A percentile compares a stretch with the other conserved stretches of the same genome.
Evolutionary conservation across 169 alveolate genomes (phyloP).

Genomic region (Cryptosporidium sp.): DNA sequence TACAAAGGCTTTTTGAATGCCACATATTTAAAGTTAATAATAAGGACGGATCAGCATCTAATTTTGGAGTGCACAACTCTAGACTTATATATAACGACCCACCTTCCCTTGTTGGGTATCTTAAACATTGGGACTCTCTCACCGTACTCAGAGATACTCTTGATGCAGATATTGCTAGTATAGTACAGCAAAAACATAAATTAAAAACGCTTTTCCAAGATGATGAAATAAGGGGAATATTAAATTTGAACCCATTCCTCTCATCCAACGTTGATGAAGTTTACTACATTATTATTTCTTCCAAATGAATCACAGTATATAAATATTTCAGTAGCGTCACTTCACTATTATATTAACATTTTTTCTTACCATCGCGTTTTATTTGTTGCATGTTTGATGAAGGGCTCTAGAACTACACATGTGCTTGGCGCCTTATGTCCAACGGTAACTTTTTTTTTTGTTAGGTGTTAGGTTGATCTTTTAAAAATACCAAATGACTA

Average conservation of each 20-base stretch:
- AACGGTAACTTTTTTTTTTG: not conserved
- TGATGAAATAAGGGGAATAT: conserved; percentile 50
- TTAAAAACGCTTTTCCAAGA: conserved; percentile 27
- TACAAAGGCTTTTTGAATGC: conserved; percentile 53
- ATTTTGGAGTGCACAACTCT: conserved; percentile 16
- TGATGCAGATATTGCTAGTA: conserved; percentile 66
- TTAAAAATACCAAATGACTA: not conserved
- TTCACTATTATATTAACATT: not conserved
- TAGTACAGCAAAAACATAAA: conserved; percentile 57
- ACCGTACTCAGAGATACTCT: conserved; percentile 56
- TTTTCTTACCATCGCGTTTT: not conserved
- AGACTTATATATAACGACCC: conserved; percentile 53
- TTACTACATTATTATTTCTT: conserved; percentile 40
- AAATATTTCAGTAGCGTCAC: not conserved
- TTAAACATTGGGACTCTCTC: conserved; percentile 48
- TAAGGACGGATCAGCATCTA: conserved; percentile 12
- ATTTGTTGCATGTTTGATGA: not conserved
- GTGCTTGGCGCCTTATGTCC: conserved; percentile 5
- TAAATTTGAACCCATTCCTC: conserved; percentile 51
- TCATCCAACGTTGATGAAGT: conserved; percentile 52
- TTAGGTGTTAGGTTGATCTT: not conserved
- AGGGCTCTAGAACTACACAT: not conserved
- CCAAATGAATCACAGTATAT: not conserved
- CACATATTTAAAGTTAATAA: conserved; percentile 37
- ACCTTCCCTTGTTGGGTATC: conserved; percentile 42